Conservation (phyloP, 2,329 filamentous ascomycete genomes). For the Paraphoma sp. region DNA sequence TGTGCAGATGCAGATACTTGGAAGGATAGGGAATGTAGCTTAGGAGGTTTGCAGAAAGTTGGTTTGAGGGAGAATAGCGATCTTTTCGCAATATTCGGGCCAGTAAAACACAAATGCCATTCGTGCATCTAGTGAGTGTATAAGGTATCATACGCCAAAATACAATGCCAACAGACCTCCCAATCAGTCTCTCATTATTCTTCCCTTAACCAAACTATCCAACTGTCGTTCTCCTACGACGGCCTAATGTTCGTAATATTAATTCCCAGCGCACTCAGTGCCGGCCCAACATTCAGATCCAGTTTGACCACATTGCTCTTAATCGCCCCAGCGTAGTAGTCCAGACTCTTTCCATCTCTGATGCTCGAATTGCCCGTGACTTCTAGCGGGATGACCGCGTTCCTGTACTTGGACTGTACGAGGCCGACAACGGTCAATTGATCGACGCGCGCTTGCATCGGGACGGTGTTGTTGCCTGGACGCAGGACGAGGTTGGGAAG, state of each 20-base stretch:
- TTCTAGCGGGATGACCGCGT: constrained; percentile 62
- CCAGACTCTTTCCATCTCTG: constrained; percentile 59
- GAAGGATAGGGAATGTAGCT: too few relatives aligned
- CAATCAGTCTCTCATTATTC: background rate
- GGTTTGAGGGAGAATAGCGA: too few relatives aligned
- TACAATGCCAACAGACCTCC: too few relatives aligned
- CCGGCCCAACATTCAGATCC: constrained; percentile 53
- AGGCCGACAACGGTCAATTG: constrained; percentile 58
- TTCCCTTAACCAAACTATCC: background rate
- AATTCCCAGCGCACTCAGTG: constrained; percentile 33
- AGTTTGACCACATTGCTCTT: constrained; percentile 59
- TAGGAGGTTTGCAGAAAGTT: too few relatives aligned
- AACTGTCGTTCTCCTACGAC: background rate
- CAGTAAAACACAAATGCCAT: too few relatives aligned
- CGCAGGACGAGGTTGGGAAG: constrained; percentile 65
- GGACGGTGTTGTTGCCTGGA: constrained; percentile 64
- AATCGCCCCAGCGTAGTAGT: constrained; percentile 65
- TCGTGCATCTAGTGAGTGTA: too few relatives aligned
- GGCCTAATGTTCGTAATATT: constrained; percentile 25
- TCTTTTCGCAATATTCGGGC: too few relatives aligned
- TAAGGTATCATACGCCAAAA: too few relatives aligned
- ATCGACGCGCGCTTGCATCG: constrained; percentile 62
- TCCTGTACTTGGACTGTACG: constrained; percentile 58
- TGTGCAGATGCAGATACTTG: too few relatives aligned
- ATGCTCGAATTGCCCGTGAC: constrained; percentile 61